Base-by-base conservation (phyloP, 176 grass and related monocot genomes). In the Cenchrus fungigraminus region DNA sequence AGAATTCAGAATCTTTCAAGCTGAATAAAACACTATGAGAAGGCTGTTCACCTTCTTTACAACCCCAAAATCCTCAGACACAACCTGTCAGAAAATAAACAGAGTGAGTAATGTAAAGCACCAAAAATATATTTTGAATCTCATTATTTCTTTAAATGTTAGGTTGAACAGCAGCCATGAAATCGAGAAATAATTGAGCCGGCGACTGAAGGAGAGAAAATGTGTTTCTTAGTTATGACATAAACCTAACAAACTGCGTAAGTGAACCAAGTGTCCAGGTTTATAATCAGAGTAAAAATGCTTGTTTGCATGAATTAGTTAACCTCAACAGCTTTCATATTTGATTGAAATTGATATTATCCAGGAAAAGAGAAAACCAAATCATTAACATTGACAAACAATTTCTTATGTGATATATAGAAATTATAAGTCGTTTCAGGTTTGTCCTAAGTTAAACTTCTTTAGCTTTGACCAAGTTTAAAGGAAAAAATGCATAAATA, bases 21-120 rank as follows among this genome's bases (percentile, higher is more conserved):
- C 17, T 40, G 6, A 40, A 79, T 66, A 60, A 29, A 45, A 66
- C n/a, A 9, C 68, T 55, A 82, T 28, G 37, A 58, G 54, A 43
- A 20, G 22, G 37, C 0, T 76, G 47, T 69, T 84, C 82, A 98
- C 96, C 88, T 91, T 98, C 87, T 98, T 98, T 82, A 95, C 65
- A 59, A 98, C 89, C 77, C 89, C 96, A 73, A 98, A 86, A 87
- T 98, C 96, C 83, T 98, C 96, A 61, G 87, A 68, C 66, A 98
- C 73, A 19, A 98, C 84, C 96, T 98, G 86, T 60, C 28, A 88
- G 34, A 49, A 74, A 29, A 67, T 22, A 67, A 68, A 2, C 25
- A 79, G 13, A 79, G 45, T 83, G 68, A 76, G 49, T 60, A 57
- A 86, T 74, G 9, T 28, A 71, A 60, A 9, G 62, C n/a, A 47